Conservation (phyloP, 441 rosid species). For the Populus hybrid region DNA sequence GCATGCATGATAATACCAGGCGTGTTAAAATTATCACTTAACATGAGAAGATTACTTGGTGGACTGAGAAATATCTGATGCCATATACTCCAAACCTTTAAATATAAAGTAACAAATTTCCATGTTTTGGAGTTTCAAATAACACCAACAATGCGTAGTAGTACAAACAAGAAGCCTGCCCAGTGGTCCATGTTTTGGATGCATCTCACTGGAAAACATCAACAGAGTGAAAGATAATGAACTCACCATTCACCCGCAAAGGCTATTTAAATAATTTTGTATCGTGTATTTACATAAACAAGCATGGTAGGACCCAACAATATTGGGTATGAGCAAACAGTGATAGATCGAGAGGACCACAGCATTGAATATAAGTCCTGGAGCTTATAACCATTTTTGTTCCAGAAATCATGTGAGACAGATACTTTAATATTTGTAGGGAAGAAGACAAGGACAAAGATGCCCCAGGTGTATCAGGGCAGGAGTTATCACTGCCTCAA, state of each 20-base stretch:
- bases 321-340: too few relatives aligned
- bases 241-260: neutral
- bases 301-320: neutral
- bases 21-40: neutral
- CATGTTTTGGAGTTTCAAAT: neutral
- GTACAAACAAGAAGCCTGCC: neutral
- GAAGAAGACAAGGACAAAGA: constrained; percentile 9
- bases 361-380: neutral
- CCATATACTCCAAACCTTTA: neutral
- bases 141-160: neutral
- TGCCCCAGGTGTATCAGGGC: constrained; percentile 1
- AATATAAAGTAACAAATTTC: neutral
- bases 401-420: neutral
- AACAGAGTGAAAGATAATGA: neutral
- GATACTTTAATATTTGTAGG: neutral
- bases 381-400: neutral
- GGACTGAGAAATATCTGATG: neutral
- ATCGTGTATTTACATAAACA: constrained; percentile 7
- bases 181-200: constrained; percentile 23
- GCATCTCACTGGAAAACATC: neutral
- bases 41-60: neutral
- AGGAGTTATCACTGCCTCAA: neutral
- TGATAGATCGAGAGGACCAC: constrained; percentile 14
- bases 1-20: too few relatives aligned
- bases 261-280: constrained; percentile 8